These are phyloP conservation scores for Coemansia sp. DNA, from an alignment of 192 early-diverging fungal species.

Conservation along the genomic window DNA sequence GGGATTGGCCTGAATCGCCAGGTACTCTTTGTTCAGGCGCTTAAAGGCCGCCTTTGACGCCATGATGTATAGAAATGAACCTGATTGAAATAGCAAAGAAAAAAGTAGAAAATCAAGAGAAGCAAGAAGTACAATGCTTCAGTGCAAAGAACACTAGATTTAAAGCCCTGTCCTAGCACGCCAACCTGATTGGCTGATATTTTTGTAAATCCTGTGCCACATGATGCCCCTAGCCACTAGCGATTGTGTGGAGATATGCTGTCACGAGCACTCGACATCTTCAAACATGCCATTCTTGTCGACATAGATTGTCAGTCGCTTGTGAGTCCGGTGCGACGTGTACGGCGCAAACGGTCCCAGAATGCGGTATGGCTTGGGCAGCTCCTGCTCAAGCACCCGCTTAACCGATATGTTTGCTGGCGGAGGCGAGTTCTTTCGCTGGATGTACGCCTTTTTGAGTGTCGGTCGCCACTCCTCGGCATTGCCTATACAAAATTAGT, in stretches of 20 bases:
- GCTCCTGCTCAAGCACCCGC: constrained; percentile 40
- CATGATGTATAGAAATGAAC: constrained; percentile 53
- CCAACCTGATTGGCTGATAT: neutral
- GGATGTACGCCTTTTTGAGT: constrained; percentile 49
- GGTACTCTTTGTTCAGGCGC: constrained; percentile 77
- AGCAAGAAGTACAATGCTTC: neutral
- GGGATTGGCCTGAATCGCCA: constrained; percentile 74
- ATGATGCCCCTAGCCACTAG: neutral
- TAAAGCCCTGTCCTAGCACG: neutral
- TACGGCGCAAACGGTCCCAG: constrained; percentile 39
- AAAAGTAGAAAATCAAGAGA: constrained; percentile 6
- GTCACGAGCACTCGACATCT: constrained; percentile 37
- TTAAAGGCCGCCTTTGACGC: constrained; percentile 78
- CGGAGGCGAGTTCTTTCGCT: constrained; percentile 34
- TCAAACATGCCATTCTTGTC: constrained; percentile 39
- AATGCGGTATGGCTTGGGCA: constrained; percentile 46
- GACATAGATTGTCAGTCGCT: constrained; percentile 34
- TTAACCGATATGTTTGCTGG: constrained; percentile 38
- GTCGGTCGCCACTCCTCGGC: constrained; percentile 42
- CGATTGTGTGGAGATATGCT: neutral
- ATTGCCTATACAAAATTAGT: constrained; percentile 16
- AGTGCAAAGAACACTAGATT: neutral
- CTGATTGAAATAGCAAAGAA: neutral
- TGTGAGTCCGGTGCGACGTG: constrained; percentile 28
- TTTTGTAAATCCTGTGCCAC: neutral